Conservation (phyloP, 371 early-diverging fungal species). For the Mortierella sp. region DNA sequence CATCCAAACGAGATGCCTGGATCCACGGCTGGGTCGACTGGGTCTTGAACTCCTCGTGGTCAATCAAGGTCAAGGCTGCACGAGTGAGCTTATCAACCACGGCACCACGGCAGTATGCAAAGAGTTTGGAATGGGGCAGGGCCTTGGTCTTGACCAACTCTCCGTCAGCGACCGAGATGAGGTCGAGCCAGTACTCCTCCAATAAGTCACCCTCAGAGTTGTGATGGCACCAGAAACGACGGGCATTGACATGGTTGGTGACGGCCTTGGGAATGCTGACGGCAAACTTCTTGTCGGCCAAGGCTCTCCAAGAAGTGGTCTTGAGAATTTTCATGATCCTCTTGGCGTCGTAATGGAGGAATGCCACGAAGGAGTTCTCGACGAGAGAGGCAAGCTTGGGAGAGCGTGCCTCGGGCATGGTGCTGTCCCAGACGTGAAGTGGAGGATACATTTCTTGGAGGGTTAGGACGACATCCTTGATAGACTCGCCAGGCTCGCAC, state of each 20-base stretch:
- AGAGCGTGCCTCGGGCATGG: conserved; percentile 19
- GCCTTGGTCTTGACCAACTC: conserved; percentile 20
- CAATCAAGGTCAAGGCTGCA: conserved; percentile 14
- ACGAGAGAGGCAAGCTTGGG: conserved; percentile 36
- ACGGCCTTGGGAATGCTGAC: conserved; percentile 20
- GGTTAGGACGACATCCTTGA: conserved; percentile 36
- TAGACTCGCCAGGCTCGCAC: conserved; percentile 34
- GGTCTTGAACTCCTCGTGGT: conserved; percentile 18
- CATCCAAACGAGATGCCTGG: background rate
- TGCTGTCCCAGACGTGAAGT: conserved; percentile 25
- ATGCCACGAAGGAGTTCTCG: conserved; percentile 19
- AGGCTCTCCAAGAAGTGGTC: conserved; percentile 21
- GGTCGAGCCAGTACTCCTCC: conserved; percentile 27
- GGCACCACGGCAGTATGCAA: conserved; percentile 34
- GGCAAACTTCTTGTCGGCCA: background rate
- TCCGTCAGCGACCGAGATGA: conserved; percentile 31
- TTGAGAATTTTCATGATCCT: conserved; percentile 39
- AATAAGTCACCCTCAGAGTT: conserved; percentile 12
- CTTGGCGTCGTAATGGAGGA: conserved; percentile 36
- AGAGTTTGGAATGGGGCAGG: conserved; percentile 10
- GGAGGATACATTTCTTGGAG: conserved; percentile 47
- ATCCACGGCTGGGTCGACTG: background rate
- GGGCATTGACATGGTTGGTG: conserved; percentile 8
- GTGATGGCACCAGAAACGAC: conserved; percentile 26
- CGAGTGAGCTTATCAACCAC: conserved; percentile 29